Evolutionary conservation across 2,329 filamentous ascomycete genomes (phyloP), one percentile per base, ranked within the genome.

Genomic region (Kalaharituber pfeilii): DNA sequence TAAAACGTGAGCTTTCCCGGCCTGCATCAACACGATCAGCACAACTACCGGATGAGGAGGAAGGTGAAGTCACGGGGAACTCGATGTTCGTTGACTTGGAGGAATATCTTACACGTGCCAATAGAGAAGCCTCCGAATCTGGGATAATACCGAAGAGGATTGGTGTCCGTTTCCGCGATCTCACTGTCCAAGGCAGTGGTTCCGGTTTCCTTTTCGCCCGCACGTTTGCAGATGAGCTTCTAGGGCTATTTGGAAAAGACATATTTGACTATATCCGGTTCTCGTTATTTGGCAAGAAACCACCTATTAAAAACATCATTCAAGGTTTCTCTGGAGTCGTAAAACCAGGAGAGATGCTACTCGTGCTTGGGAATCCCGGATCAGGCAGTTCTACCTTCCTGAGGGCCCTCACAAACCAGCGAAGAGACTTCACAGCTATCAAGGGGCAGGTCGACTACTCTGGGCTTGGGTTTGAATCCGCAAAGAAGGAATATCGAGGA

Each of bases 371-470:
- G 5, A 72, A 81, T 8, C 84, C 84, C 0, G 84, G 84, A 3
- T 75, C 79, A 25, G 84, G 84, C 8, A 87, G 84, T 66, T 80
- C 77, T 3, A 87, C 84, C 0, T 86, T 88, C 61, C 72, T 89
- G 50, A 87, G 86, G 65, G 76, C 80, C 1, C 77, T 88, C 59
- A 76, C 80, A 42, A 88, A 88, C 65, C 77, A 84, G 57, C 74
- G 80, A 22, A 75, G 73, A 27, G 72, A 73, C 1, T 88, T 78
- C 65, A 80, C 79, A 1, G 73, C 70, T 1, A 81, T 88, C 4
- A 72, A 76, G 3, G 84, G 84, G 22, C 76, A 84, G 1, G 76
- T 88, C 3, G 75, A 73, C 2, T 88, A 88, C 61, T 82, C 82
- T 39, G 82, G 81, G 13, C 80, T 87, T 15, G 69, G 80, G 1